These are phyloP conservation scores for Mollisia scopiformis DNA, from an alignment of 2,329 filamentous ascomycete genomes.

Conservation along the genomic window DNA sequence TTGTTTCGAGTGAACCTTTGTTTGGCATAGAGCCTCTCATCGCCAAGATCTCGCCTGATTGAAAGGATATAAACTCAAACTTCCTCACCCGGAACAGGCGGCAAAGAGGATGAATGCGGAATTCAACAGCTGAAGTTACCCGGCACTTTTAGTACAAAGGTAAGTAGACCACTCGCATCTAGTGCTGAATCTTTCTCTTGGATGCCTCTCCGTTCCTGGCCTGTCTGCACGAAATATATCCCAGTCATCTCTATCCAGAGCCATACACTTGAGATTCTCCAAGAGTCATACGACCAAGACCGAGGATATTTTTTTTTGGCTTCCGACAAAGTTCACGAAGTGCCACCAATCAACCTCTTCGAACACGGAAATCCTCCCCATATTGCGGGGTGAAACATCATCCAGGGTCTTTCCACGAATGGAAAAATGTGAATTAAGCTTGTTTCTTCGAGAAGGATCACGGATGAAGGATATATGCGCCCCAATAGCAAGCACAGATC, in stretches of 20 bases:
- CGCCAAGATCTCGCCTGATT: not conserved
- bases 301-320: not conserved
- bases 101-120: too few species aligned
- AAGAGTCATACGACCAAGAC: too few species aligned
- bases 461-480: not conserved
- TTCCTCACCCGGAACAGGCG: too few species aligned
- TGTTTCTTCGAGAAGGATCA: not conserved
- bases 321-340: not conserved
- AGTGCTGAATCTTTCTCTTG: not conserved
- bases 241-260: not conserved
- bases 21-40: not conserved
- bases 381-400: not conserved
- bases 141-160: too few species aligned
- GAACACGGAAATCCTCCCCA: not conserved
- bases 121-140: too few species aligned
- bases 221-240: not conserved
- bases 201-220: not conserved
- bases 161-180: not conserved
- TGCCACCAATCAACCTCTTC: not conserved
- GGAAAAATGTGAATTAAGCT: not conserved
- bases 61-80: too few species aligned
- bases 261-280: too few species aligned
- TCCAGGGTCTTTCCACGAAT: slow-evolving; percentile 1
- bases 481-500: not conserved
- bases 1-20: not conserved